These are phyloP conservation scores for Triticum aestivum DNA, from an alignment of 176 grass and related monocot species.

Conservation along the genomic window IWGSC_CS_RefSeq_v2.1 NC_057812.1:13114534-13115033, in stretches of 20 bases:
- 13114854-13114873: no score
- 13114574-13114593: neutral
- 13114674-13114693: neutral
- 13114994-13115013: no score
- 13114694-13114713: conserved; percentile 28
- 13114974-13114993: no score
- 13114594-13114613: conserved; percentile 16
- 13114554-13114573: neutral
- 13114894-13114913: no score
- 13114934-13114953: no score
- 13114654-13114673: neutral
- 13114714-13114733: neutral
- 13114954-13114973: no score
- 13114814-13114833: neutral
- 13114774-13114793: neutral
- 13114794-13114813: neutral
- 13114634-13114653: neutral
- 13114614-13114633: conserved; percentile 22
- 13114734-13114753: neutral
- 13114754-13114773: neutral
- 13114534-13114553: conserved; percentile 45
- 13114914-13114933: no score
- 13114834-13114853: neutral
- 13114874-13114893: neutral
- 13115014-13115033: no score